Base-by-base conservation (phyloP, 2,329 filamentous ascomycete genomes). In the Trichoderma brevicompactum region DNA sequence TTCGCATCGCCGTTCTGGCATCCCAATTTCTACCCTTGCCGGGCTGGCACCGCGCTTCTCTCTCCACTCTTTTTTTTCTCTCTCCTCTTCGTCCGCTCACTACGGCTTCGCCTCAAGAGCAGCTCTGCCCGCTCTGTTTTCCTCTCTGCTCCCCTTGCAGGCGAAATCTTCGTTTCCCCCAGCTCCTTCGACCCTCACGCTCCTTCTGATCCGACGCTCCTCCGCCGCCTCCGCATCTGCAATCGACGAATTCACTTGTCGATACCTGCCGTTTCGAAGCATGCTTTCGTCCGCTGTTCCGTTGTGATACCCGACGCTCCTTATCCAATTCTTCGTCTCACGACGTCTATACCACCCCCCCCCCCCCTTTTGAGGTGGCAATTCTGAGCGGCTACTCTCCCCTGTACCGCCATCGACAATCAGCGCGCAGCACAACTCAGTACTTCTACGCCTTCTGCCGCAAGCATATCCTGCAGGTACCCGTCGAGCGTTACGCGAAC, bases 401-500 rank as follows among this genome's bases (percentile, higher is more conserved):
- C 53, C 60, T 64, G 49, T 63, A 59, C 48, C 50, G 50, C 59
- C 63, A 58, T 64, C 64, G 61, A 60, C 32, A 41, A 64, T 41
- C 49, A 60, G 23, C 50, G 60, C 67, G 48, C 66, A 67, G 52
- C 67, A 65, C 66, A 63, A 66, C 65, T 55, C 64, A 43, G 23
- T 36, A 38, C 28, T 19, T 44, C 34, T 46, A 54, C 59, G 49
- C 67, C 60, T 66, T 56, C 73, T 75, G 73, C 68, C 61, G 67
- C 64, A 66, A 50, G 69, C 72, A 72, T 70, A 67, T 67, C 54
- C 64, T 68, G 70, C 69, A 72, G 69, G 65, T 70, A 71, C 70
- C 71, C 68, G 71, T 68, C 68, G 69, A 68, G 69, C 65, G 68
- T 63, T 48, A 69, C 55, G 58, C 68, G 48, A 70, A 64, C 49